A percentile compares a stretch with the other conserved stretches of the same genome.
phyloP scores from a whole-genome alignment of 2,329 filamentous ascomycete genomes.

The Plenodomus tracheiphilus region DNA sequence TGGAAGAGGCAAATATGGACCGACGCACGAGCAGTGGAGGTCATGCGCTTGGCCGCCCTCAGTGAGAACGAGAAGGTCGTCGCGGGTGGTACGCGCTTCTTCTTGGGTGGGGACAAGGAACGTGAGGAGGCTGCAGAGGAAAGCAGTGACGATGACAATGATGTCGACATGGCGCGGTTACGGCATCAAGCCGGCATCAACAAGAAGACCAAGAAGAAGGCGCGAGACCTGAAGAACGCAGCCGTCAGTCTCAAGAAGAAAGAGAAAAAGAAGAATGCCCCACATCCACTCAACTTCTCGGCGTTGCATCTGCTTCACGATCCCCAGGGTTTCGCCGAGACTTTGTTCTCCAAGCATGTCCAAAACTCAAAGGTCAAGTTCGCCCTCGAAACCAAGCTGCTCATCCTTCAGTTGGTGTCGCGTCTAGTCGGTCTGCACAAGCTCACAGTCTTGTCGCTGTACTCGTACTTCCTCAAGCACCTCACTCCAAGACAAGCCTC shows the following conservation, averaged over 20 bases:
- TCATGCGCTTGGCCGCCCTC: slow-evolving; percentile 93
- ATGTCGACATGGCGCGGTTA: slow-evolving; percentile 76
- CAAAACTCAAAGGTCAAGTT: slow-evolving; percentile 85
- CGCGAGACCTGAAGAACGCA: slow-evolving; percentile 77
- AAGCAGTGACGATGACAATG: slow-evolving; percentile 74
- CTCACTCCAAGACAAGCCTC: slow-evolving; percentile 85
- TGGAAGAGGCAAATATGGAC: slow-evolving; percentile 98
- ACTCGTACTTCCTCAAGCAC: slow-evolving; percentile 93
- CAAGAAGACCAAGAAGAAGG: slow-evolving; percentile 92
- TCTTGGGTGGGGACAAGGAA: slow-evolving; percentile 94
- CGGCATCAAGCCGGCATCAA: slow-evolving; percentile 88
- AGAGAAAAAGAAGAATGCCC: slow-evolving; percentile 85
- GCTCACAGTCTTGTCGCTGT: slow-evolving; percentile 84
- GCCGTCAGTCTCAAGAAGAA: slow-evolving; percentile 76
- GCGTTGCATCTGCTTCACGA: slow-evolving; percentile 92
- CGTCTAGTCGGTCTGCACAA: slow-evolving; percentile 91
- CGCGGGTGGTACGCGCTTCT: slow-evolving; percentile 85
- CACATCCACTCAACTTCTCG: slow-evolving; percentile 92
- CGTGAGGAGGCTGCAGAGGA: slow-evolving; percentile 85
- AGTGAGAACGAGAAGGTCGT: slow-evolving; percentile 93
- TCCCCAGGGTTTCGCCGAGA: slow-evolving; percentile 90
- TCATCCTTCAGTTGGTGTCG: slow-evolving; percentile 89
- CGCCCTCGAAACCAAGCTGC: slow-evolving; percentile 82
- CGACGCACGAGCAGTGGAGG: slow-evolving; percentile 90
- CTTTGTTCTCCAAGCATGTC: slow-evolving; percentile 86